Conservation (phyloP, 306 rosid species). For the Cucurbita pepo region DNA sequence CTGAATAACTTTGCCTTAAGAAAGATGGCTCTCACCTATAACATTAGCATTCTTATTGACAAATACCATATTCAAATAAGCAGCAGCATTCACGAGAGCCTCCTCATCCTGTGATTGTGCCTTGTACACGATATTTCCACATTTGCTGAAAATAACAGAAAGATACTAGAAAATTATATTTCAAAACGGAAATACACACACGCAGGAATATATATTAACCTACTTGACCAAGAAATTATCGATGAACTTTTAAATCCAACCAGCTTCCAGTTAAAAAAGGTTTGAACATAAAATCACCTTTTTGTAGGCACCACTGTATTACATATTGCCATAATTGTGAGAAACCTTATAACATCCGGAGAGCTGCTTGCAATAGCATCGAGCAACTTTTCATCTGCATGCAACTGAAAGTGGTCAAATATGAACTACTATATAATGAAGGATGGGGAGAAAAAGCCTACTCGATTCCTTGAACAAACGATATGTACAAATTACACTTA, state of each 20-base stretch:
- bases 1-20: slow-evolving; percentile 1
- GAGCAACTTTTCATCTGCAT: slow-evolving; percentile 63
- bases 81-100: slow-evolving; percentile 93
- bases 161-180: slow-evolving; percentile 9
- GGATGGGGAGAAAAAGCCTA: neutral
- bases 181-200: neutral
- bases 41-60: slow-evolving; percentile 47
- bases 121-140: slow-evolving; percentile 72
- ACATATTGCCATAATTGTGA: slow-evolving; percentile 89
- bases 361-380: slow-evolving; percentile 57
- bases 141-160: slow-evolving; percentile 43
- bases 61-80: slow-evolving; percentile 73
- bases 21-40: slow-evolving; percentile 42
- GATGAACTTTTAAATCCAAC: neutral
- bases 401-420: slow-evolving; percentile 16
- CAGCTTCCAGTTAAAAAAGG: neutral
- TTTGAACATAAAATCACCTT: slow-evolving; percentile 37
- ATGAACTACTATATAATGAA: neutral
- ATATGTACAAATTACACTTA: neutral
- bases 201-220: neutral
- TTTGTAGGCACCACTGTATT: slow-evolving; percentile 73
- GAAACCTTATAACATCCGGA: slow-evolving; percentile 58
- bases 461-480: neutral
- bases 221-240: neutral
- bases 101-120: slow-evolving; percentile 99